Base-by-base conservation (phyloP, 2,329 filamentous ascomycete genomes). In the Pseudogymnoascus destructans region DNA sequence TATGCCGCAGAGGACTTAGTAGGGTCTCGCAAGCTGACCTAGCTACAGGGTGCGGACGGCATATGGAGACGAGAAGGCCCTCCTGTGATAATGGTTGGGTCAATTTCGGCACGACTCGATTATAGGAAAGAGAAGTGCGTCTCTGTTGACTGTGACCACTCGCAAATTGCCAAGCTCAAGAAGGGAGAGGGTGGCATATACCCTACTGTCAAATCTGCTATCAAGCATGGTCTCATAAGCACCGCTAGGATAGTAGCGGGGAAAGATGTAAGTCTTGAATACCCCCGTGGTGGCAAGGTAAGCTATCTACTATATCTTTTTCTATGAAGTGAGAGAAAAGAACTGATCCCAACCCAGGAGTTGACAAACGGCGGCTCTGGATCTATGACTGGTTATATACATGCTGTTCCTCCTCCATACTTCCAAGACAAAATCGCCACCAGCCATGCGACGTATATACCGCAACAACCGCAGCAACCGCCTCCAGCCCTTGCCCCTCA, bases 11-110 rank as follows among this genome's bases (percentile, higher is more conserved):
- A 58, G 9, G 3, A 1, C 10, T 6, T 9, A 21, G 15, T 27
- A n/a, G n/a, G n/a, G n/a, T 11, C 8, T 27, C 10, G 1, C 25
- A 52, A 19, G 2, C 15, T 52, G 1, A 52, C n/a, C 15, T 5
- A 21, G n/a, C 3, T 23, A 13, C 10, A 36, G 55, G 30, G 55
- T 5, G 3, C 40, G 25, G 58, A 62, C 10, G 60, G 59, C 15
- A 56, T 55, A 61, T 65, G 63, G 64, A 42, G 58, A 49, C 61
- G 62, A n/a, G 60, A 60, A 25, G 62, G 62, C 2, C 27, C 52
- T 19, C 30, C 56, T 9, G 59, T 35, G 13, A 61, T 64, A 55
- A 63, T 62, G 59, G 62, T 63, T 17, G 36, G 33, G 9, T 23
- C 40, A 25, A 27, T 55, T n/a, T 63, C 60, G 8, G 62, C 62